Conservation (phyloP, 1,284 basidiomycete genomes). For the Moesziomyces sp. region DNA sequence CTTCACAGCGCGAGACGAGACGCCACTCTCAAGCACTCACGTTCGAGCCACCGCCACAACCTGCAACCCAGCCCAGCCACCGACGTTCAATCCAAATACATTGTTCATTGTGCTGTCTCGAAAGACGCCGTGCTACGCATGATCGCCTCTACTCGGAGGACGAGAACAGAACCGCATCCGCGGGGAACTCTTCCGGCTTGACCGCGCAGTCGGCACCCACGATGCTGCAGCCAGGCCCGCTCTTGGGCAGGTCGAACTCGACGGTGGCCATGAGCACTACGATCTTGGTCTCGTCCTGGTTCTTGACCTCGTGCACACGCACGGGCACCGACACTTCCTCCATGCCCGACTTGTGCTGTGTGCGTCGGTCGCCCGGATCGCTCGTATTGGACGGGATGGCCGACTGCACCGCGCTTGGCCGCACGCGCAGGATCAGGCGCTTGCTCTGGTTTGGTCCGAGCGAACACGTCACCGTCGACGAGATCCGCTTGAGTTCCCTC, state of each 20-base stretch:
- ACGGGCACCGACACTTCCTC: slow-evolving; percentile 55
- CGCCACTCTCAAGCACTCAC: no score
- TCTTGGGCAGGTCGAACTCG: slow-evolving; percentile 32
- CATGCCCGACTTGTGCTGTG: slow-evolving; percentile 27
- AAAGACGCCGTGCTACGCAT: neutral
- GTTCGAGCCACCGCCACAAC: no score
- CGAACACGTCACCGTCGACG: slow-evolving; percentile 55
- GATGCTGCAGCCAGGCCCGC: neutral
- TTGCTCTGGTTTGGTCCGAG: slow-evolving; percentile 57
- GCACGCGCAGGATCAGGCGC: slow-evolving; percentile 61
- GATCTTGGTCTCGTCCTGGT: slow-evolving; percentile 64
- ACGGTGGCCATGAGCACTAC: slow-evolving; percentile 47
- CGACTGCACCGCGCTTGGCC: slow-evolving; percentile 38
- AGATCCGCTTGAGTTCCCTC: slow-evolving; percentile 49
- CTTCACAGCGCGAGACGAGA: no score
- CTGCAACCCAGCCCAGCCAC: no score
- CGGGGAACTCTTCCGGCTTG: slow-evolving; percentile 14
- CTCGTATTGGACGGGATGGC: slow-evolving; percentile 29
- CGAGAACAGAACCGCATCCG: slow-evolving; percentile 38
- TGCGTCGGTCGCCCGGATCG: slow-evolving; percentile 41
- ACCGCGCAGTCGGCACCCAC: neutral
- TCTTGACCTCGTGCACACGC: slow-evolving; percentile 65
- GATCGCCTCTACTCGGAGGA: slow-evolving; percentile 9
- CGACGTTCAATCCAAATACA: neutral
- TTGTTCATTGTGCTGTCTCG: neutral